Conservation (phyloP, 1,284 basidiomycete genomes). For the Moesziomyces parantarcticus region DNA sequence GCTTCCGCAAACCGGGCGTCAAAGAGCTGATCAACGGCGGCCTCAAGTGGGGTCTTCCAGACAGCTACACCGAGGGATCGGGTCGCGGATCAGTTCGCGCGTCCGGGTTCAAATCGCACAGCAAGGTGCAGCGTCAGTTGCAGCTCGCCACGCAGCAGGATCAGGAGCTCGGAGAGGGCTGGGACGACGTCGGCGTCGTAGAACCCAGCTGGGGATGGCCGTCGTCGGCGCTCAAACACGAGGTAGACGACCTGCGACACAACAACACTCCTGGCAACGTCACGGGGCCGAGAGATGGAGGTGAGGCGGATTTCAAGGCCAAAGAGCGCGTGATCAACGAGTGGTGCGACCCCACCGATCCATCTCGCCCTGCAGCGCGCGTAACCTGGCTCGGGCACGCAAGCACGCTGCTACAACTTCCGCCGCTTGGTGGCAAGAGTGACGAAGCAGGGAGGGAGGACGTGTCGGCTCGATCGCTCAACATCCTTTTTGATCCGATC, state of each 20-base stretch:
- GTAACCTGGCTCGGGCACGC: slow-evolving; percentile 65
- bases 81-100: slow-evolving; percentile 8
- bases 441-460: not conserved
- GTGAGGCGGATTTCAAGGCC: slow-evolving; percentile 11
- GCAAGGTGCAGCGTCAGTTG: slow-evolving; percentile 19
- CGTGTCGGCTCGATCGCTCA: slow-evolving; percentile 26
- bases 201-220: slow-evolving; percentile 48
- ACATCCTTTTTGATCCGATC: slow-evolving; percentile 63
- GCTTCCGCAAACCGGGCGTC: slow-evolving; percentile 46
- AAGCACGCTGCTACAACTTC: slow-evolving; percentile 57
- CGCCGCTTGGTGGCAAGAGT: slow-evolving; percentile 13
- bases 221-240: slow-evolving; percentile 4
- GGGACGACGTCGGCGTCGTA: slow-evolving; percentile 39
- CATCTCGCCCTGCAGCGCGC: slow-evolving; percentile 11
- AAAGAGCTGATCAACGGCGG: slow-evolving; percentile 43
- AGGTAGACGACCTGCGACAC: slow-evolving; percentile 16
- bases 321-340: slow-evolving; percentile 19
- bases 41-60: slow-evolving; percentile 58
- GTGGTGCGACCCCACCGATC: slow-evolving; percentile 28
- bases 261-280: not conserved
- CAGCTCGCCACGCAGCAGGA: slow-evolving; percentile 16
- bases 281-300: not conserved
- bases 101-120: slow-evolving; percentile 26
- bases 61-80: slow-evolving; percentile 49
- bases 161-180: slow-evolving; percentile 27